Evolutionary conservation across 2,329 filamentous ascomycete genomes (phyloP), one percentile per base, ranked within the genome.

Genomic region (Xylariaceae sp.): DNA sequence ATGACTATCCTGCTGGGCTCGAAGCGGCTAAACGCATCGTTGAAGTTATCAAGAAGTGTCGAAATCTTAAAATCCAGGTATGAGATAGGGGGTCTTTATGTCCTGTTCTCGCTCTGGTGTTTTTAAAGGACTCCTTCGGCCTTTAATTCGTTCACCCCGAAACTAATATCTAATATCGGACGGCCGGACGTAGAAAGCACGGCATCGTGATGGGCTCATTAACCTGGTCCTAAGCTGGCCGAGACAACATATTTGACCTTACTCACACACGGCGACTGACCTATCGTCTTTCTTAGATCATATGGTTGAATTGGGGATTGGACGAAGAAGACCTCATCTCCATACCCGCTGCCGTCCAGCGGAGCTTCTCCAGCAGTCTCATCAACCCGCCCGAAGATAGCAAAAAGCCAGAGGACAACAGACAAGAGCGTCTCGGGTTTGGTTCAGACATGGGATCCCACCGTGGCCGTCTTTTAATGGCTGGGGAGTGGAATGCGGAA

Each of bases 401-500:
- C 53, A 41, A 44, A 28, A 1, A 2, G 23, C 16, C 11, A 24
- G 33, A 34, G 21, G 58, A 43, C 57, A 60, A 29, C 56, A 41
- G 39, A 24, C 58, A 53, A 46, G 48, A 37, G 28, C 61, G 53
- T 58, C 67, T 64, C 51, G 79, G 77, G 2, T 72, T 82, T 5
- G 83, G 83, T 6, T 71, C 72, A 17, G 80, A 82, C 33, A 73
- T 82, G 11, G 80, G 80, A 2, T 61, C 65, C 6, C 72, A 74
- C 4, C 69, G 71, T 49, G 78, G 82, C 1, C 69, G 75, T 12
- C 68, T 81, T 21, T 73, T 87, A 24, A 78, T 84, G 69, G 72
- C 78, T 1, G 79, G 77, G n/a, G 73, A 74, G 8, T 87, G 84
- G 84, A 87, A 87, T 68, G 76, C 81, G 23, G 76, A 71, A 3